Evolutionary conservation across 306 rosid genomes (phyloP).

Genomic region (Rubus idaeus): DNA sequence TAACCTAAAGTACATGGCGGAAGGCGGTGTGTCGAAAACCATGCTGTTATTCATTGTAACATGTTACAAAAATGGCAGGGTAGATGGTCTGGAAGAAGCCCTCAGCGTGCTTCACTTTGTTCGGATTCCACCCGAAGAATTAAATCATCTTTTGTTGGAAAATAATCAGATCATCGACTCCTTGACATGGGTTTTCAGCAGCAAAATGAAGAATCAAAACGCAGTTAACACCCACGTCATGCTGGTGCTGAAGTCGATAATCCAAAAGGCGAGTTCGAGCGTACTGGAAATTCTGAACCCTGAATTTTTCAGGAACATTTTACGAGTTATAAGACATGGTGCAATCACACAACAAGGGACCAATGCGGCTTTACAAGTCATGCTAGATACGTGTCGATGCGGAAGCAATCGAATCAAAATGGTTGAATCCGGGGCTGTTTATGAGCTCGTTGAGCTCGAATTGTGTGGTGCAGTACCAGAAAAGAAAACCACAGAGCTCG

Average conservation of each 20-base stretch:
- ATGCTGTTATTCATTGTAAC: conserved; percentile 37
- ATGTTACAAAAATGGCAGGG: conserved; percentile 24
- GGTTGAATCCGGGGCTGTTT: conserved; percentile 43
- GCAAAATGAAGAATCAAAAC: conserved; percentile 19
- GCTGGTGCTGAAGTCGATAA: conserved; percentile 35
- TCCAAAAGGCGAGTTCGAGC: conserved; percentile 22
- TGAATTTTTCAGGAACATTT: conserved; percentile 38
- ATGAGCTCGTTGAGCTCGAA: conserved; percentile 55
- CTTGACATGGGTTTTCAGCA: conserved; percentile 45
- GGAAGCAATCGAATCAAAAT: conserved; percentile 44
- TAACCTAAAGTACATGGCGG: conserved; percentile 46
- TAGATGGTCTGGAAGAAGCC: conserved; percentile 55
- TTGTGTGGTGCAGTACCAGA: conserved; percentile 23
- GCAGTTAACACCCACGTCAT: conserved; percentile 37
- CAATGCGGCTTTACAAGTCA: conserved; percentile 41
- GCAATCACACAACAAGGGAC: conserved; percentile 44
- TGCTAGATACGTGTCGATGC: conserved; percentile 32
- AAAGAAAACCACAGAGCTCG: conserved; percentile 46
- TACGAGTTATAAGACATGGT: conserved; percentile 23
- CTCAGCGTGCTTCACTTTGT: conserved; percentile 41
- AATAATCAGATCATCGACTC: conserved; percentile 35
- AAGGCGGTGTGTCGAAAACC: conserved; percentile 46
- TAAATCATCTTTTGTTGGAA: conserved; percentile 19
- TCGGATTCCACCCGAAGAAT: conserved; percentile 32
- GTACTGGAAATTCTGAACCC: conserved; percentile 34